Evolutionary conservation across 1,139 yeast species (phyloP).

Genomic region (Geotrichum klebahnii): DNA sequence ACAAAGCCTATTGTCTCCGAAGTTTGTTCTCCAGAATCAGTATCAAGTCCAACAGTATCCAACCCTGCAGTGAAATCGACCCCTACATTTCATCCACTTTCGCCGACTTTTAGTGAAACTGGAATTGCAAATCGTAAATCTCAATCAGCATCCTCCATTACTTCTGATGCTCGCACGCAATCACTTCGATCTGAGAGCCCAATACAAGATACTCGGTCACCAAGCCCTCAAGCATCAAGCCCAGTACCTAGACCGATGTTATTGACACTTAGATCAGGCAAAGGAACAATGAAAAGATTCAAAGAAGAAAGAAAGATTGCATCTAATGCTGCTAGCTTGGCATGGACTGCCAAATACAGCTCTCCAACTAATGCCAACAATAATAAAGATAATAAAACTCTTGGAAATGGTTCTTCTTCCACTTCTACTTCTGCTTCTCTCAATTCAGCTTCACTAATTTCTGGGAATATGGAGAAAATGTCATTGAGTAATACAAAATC

Average conservation of each 20-base stretch:
- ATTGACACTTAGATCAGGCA: constrained; percentile 15
- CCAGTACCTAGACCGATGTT: constrained; percentile 15
- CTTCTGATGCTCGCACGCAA: not conserved
- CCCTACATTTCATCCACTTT: not conserved
- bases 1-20: no score
- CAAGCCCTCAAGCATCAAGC: not conserved
- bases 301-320: constrained; percentile 12
- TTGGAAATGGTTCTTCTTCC: constrained; percentile 1
- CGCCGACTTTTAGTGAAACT: not conserved
- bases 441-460: no score
- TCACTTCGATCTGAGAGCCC: constrained; percentile 5
- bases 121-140: not conserved
- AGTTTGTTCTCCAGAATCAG: no score
- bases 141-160: not conserved
- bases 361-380: not conserved
- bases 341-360: constrained; percentile 4
- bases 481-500: not conserved
- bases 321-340: constrained; percentile 4
- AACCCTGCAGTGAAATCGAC: no score
- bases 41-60: no score
- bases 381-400: not conserved
- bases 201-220: constrained; percentile 2
- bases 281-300: constrained; percentile 9
- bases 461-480: constrained; percentile 5
- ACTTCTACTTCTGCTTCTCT: not conserved